A percentile compares a stretch with the other conserved stretches of the same genome.
Evolutionary conservation across 78 protist species (phyloP).

Genomic region (Trichosphaerium sp.): DNA sequence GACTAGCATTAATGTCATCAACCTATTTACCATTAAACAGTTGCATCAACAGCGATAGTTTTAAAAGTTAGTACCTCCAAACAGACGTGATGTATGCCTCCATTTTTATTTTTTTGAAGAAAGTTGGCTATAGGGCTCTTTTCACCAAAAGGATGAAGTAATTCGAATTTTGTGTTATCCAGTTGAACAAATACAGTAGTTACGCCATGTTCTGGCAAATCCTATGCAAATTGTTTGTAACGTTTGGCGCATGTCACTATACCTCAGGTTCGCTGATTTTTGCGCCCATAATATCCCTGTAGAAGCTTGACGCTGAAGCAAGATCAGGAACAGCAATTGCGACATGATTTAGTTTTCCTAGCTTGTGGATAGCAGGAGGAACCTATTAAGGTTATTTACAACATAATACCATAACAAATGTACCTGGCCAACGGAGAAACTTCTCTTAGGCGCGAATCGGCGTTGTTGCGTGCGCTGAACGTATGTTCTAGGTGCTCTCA

Average conservation of each 20-base stretch:
- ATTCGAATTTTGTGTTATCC: constrained; percentile 76
- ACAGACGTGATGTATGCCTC: constrained; percentile 91
- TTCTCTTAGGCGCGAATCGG: too few species aligned
- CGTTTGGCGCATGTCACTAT: background rate
- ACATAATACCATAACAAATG: too few species aligned
- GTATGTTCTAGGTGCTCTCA: too few species aligned
- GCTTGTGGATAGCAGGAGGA: too few species aligned
- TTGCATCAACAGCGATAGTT: background rate
- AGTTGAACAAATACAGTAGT: constrained; percentile 75
- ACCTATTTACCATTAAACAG: background rate
- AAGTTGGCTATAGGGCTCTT: constrained; percentile 73
- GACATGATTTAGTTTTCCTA: constrained; percentile 83
- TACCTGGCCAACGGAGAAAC: too few species aligned
- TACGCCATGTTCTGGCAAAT: constrained; percentile 86
- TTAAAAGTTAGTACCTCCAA: constrained; percentile 57
- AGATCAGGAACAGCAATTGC: constrained; percentile 85
- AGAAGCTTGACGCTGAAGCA: constrained; percentile 29
- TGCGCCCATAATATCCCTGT: constrained; percentile 66
- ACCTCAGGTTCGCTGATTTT: constrained; percentile 63
- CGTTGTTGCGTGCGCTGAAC: too few species aligned
- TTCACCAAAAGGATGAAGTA: constrained; percentile 76
- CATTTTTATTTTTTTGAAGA: constrained; percentile 64
- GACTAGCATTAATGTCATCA: constrained; percentile 24
- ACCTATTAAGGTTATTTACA: too few species aligned
- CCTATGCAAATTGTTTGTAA: constrained; percentile 2